A percentile compares a stretch with the other conserved stretches of the same genome.
Evolutionary conservation across 768 basidiomycete genomes (phyloP).

Genomic region (Paxillus involutus): DNA sequence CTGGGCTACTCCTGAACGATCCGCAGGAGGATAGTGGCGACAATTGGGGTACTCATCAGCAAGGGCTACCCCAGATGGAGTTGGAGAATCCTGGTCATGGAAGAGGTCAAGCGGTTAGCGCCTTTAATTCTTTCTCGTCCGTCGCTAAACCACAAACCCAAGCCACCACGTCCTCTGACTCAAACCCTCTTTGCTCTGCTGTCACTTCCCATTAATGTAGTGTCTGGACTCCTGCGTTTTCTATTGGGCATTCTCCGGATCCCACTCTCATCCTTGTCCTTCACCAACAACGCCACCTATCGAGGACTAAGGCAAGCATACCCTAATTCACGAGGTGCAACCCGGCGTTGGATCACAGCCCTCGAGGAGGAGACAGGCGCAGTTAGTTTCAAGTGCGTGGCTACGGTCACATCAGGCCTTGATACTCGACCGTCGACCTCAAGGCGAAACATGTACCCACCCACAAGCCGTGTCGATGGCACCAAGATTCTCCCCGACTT

Average conservation of each 20-base stretch:
- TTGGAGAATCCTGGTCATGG: neutral
- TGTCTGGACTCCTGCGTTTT: constrained; percentile 62
- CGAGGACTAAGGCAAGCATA: constrained; percentile 36
- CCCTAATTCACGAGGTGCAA: constrained; percentile 48
- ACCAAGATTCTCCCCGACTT: constrained; percentile 75
- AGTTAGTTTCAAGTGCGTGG: constrained; percentile 46
- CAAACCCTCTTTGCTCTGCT: constrained; percentile 38
- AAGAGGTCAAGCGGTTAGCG: constrained; percentile 7
- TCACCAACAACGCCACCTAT: constrained; percentile 45
- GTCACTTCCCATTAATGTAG: constrained; percentile 57
- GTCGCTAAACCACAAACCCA: neutral
- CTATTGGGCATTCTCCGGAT: constrained; percentile 67
- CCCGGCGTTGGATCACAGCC: constrained; percentile 75
- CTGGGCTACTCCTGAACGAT: constrained; percentile 6
- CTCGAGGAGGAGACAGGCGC: constrained; percentile 88
- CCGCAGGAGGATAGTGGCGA: too few species aligned
- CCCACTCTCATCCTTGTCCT: constrained; percentile 58
- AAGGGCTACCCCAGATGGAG: neutral
- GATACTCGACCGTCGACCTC: constrained; percentile 47
- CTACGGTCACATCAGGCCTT: constrained; percentile 36
- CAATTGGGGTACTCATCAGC: neutral
- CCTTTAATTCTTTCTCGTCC: neutral
- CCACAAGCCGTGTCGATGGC: constrained; percentile 31
- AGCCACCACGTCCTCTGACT: constrained; percentile 7
- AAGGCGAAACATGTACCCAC: constrained; percentile 28